Evolutionary conservation across 768 basidiomycete genomes (phyloP), one percentile per base, ranked within the genome.

Genomic region (Calvatia gigantea): DNA sequence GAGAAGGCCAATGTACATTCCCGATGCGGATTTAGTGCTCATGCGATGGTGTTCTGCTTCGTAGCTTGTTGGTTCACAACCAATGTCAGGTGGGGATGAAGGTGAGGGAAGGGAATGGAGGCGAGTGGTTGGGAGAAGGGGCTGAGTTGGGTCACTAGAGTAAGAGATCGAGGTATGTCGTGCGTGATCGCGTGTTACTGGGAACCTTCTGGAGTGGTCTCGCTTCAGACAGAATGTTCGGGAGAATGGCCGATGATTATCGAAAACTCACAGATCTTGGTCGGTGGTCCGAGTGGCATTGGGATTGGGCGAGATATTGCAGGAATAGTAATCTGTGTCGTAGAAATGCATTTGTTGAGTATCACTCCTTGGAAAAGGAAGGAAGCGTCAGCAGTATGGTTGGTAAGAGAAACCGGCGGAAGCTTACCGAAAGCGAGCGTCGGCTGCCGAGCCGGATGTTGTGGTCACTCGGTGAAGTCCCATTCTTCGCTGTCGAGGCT

Each of bases 1-100:
- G 14, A 52, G n/a, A 21, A 52, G 39, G 21, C 51, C 51, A 29
- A 52, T 42, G n/a, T 43, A 42, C 9, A 41, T 43, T 32, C 51
- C 51, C n/a, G 51, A 42, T 9, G 39, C 29, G 19, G 28, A 14
- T 9, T 43, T 52, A 21, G 19, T 19, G n/a, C 11, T 15, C 51
- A 49, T 25, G n/a, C 47, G 47, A 12, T 49, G 29, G 5, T 49
- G 33, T 12, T 43, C 41, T 7, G 41, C 19, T 11, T 47, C 46
- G 28, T 21, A 23, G 14, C 9, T 28, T 11, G 17, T 17, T 32
- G 46, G 3, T 47, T 42, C 41, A 21, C 11, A 42, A 42, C 19
- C 19, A 4, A 21, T 19, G 9, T 11, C 19, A 42, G 41, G 41
- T 42, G 23, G 39, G 21, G 39, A 17, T 21, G 39, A 21, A 9